Percentiles rank a stretch among this genome's conserved stretches.
Evolutionary conservation across 148 eudicot genomes (phyloP).

Genomic region (Amaranthus palmeri): DNA sequence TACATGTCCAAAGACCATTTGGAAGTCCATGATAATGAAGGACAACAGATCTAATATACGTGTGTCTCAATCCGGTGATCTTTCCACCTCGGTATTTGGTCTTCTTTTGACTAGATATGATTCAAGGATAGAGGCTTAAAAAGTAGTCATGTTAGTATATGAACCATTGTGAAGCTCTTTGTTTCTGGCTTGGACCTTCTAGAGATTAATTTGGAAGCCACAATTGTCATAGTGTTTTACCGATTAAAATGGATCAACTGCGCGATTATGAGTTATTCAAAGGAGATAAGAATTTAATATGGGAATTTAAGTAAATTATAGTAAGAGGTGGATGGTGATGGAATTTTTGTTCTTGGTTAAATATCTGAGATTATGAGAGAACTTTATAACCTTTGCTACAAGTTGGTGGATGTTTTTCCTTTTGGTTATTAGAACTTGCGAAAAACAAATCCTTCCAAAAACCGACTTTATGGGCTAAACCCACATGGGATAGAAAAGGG

Average conservation of each 20-base stretch:
- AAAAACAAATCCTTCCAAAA: background rate
- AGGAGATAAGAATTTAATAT: too few relatives aligned
- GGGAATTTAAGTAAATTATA: too few relatives aligned
- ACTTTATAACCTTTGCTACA: background rate
- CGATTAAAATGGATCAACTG: background rate
- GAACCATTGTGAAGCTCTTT: background rate
- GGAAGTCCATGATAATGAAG: too few relatives aligned
- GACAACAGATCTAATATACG: too few relatives aligned
- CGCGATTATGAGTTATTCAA: background rate
- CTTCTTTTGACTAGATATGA: background rate
- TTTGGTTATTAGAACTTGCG: background rate
- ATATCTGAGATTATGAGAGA: background rate
- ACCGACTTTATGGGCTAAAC: background rate
- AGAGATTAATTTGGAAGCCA: background rate
- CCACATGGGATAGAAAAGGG: background rate
- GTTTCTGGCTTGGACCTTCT: background rate
- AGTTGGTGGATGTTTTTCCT: background rate
- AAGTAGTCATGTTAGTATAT: background rate
- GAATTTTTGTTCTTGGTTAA: too few relatives aligned
- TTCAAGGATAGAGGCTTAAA: background rate
- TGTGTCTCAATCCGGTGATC: background rate
- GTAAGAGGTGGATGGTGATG: too few relatives aligned
- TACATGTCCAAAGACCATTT: too few relatives aligned
- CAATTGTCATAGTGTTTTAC: background rate
- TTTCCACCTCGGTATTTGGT: background rate